Evolutionary conservation across 148 eudicot species (phyloP).

Genomic region (Rhododendron williamsianum): DNA sequence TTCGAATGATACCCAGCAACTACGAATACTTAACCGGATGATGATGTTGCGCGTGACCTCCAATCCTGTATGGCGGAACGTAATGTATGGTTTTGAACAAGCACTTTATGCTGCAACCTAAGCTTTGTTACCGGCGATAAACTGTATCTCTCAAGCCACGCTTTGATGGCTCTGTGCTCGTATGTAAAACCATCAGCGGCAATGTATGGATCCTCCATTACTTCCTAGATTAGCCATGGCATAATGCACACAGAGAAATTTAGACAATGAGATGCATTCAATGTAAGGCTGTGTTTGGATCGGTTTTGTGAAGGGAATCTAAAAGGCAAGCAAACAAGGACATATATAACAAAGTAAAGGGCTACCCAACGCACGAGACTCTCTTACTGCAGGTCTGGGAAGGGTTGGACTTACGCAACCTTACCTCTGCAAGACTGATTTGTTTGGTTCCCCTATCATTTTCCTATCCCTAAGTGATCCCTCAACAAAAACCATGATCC

Average conservation of each 20-base stretch:
- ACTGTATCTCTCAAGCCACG: conserved; percentile 62
- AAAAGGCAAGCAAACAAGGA: not conserved
- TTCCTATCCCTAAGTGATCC: not conserved
- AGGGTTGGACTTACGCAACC: not conserved
- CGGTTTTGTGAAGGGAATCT: not conserved
- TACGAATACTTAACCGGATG: conserved; percentile 10
- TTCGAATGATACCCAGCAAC: not conserved
- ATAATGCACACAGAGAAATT: not conserved
- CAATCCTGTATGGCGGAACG: conserved; percentile 77
- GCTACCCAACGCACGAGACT: not conserved
- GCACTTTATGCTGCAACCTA: conserved; percentile 43
- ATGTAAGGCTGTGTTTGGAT: not conserved
- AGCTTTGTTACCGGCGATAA: conserved; percentile 64
- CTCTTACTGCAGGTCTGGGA: not conserved
- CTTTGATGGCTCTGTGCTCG: conserved; percentile 76
- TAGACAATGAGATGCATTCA: conserved; percentile 6
- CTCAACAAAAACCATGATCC: not conserved
- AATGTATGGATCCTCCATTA: conserved; percentile 79
- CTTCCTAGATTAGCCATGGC: conserved; percentile 39
- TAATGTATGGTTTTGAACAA: conserved; percentile 68
- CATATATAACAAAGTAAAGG: not conserved
- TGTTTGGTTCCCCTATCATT: not conserved
- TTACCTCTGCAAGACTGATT: not conserved
- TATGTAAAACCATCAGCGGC: conserved; percentile 91
- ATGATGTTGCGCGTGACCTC: conserved; percentile 37